phyloP scores from a whole-genome alignment of 257 asterid genomes.

The Nicotiana attenuata region DNA sequence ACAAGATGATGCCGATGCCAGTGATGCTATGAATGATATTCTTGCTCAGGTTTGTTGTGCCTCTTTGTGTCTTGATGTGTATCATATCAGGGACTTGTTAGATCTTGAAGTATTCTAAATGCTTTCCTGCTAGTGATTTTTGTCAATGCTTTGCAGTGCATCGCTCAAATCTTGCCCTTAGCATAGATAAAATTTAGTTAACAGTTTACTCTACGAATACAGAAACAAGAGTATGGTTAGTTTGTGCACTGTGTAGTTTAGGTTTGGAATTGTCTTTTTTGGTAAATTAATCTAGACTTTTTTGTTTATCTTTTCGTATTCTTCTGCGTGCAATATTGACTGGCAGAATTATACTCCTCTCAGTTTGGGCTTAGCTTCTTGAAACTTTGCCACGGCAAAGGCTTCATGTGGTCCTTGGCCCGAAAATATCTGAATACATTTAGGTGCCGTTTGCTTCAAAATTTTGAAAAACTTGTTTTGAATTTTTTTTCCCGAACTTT shows the following conservation, averaged over 20 bases:
- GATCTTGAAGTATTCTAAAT: not conserved
- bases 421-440: not conserved
- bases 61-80: not conserved
- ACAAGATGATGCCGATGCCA: conserved; percentile 86
- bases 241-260: not conserved
- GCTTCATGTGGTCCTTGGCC: not conserved
- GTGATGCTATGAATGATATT: conserved; percentile 93
- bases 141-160: not conserved
- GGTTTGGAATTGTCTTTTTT: not conserved
- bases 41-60: conserved; percentile 81
- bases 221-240: not conserved
- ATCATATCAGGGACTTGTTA: not conserved
- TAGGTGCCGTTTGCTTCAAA: not conserved
- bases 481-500: not conserved
- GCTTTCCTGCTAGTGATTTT: not conserved
- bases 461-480: not conserved
- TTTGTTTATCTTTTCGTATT: not conserved
- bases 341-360: not conserved
- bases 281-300: not conserved
- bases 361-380: not conserved
- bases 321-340: not conserved
- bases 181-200: not conserved
- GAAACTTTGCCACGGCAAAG: not conserved
- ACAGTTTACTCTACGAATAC: not conserved
- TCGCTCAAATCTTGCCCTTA: not conserved